Evolutionary conservation across 352 stramenopile genomes (phyloP), one percentile per base, ranked within the genome.

Genomic region (Globisporangium nunn): DNA sequence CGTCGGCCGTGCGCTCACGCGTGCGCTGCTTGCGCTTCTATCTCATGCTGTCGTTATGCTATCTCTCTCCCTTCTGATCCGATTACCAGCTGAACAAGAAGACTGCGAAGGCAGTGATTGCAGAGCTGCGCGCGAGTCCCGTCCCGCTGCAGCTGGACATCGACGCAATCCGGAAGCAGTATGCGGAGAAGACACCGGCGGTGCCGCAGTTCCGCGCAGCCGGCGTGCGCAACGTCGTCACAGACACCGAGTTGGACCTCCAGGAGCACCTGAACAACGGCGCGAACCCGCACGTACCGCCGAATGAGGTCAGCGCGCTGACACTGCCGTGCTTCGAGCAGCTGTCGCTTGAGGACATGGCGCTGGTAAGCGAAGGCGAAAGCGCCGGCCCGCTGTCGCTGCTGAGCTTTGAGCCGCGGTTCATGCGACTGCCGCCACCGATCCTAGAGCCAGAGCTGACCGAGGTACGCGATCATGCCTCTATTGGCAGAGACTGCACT

Each of bases 381-480:
- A 58, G 60, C 4, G 60, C 65, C 33, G 66, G 75, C 2, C 87
- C 78, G 17, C 62, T 95, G 54, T 94, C 87, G 31, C 62, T 97
- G 49, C 62, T 87, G 33, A 91, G 84, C 63, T 95, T 96, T 54
- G 85, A 96, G 57, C 88, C 88, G 33, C 84, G 75, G 59, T 96
- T 95, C 63, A 90, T 96, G 78, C 81, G 85, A 33, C 84, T 88
- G 8, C 67, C 80, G 11, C 88, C 88, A 23, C 78, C 87, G 15
- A 86, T 96, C 50, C 67, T 96, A 58, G 81, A 91, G 59, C 84
- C 84, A 35, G 88, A 94, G 52, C 84, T 86, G 72, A 91, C 85
- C 15, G 88, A 95, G 41, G 54, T 64, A 52, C 29, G 50, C 5
- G 3, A 2, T 44, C 11, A 14, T 61, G 39, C 23, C 23, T 23